phyloP scores from a whole-genome alignment of 805 yeast species.

The Debaryomyces castellii region DNA sequence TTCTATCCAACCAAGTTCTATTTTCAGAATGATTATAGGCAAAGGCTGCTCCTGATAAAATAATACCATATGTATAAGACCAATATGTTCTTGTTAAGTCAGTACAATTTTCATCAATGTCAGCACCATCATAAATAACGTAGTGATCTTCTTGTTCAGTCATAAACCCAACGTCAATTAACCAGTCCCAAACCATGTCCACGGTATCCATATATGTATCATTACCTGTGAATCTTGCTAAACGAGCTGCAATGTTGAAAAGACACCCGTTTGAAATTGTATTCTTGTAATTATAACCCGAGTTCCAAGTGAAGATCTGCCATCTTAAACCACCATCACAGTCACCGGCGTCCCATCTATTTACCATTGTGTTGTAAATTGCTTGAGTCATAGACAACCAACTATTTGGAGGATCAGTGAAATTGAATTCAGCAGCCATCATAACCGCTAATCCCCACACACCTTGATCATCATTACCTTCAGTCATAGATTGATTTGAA shows the following conservation, averaged over 20 bases:
- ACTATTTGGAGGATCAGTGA: conserved; percentile 51
- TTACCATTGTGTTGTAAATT: conserved; percentile 85
- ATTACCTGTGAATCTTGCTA: conserved; percentile 81
- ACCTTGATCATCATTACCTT: conserved; percentile 54
- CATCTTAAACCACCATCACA: conserved; percentile 94
- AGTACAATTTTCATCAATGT: conserved; percentile 47
- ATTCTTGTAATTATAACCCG: conserved; percentile 92
- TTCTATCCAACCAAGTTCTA: conserved; percentile 40
- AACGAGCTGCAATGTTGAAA: conserved; percentile 82
- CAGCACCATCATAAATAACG: conserved; percentile 58
- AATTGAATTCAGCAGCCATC: conserved; percentile 47
- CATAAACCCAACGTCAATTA: conserved; percentile 43
- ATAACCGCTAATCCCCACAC: conserved; percentile 51
- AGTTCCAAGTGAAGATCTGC: conserved; percentile 95
- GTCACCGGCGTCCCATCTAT: conserved; percentile 72
- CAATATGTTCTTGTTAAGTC: conserved; percentile 53
- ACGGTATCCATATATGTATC: conserved; percentile 73
- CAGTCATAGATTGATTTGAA: conserved; percentile 45
- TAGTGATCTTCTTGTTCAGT: conserved; percentile 19
- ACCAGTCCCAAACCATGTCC: conserved; percentile 79
- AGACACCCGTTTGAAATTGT: conserved; percentile 88
- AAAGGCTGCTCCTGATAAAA: conserved; percentile 69
- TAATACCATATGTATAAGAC: conserved; percentile 71
- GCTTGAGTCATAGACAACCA: conserved; percentile 90
- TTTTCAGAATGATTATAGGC: conserved; percentile 61